Conservation (phyloP, 768 basidiomycete species). For the Crucibulum laeve region DNA sequence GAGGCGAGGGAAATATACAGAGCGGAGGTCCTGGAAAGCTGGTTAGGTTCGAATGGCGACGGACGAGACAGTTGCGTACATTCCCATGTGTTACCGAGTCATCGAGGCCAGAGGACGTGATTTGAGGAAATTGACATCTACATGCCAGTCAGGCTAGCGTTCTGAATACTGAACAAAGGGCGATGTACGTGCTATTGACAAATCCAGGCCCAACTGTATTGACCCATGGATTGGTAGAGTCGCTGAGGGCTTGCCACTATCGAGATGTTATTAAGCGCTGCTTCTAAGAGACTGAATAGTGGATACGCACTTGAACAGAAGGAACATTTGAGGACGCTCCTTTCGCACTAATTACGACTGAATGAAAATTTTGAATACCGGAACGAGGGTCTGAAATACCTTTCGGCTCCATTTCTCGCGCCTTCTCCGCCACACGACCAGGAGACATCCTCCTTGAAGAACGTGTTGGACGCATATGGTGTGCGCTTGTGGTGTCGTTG, state of each 20-base stretch:
- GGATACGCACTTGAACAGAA: constrained; percentile 26
- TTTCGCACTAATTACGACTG: constrained; percentile 11
- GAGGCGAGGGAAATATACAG: constrained; percentile 38
- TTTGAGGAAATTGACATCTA: constrained; percentile 49
- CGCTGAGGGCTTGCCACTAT: constrained; percentile 38
- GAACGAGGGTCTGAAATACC: constrained; percentile 13
- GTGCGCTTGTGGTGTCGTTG: constrained; percentile 53
- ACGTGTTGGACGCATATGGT: constrained; percentile 45
- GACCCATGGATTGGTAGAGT: constrained; percentile 38
- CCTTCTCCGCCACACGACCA: constrained; percentile 42
- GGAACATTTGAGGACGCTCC: constrained; percentile 21
- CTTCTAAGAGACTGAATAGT: no score
- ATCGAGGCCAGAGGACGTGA: constrained; percentile 37
- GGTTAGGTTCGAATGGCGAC: background rate
- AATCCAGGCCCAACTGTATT: constrained; percentile 39
- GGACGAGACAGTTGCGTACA: constrained; percentile 16
- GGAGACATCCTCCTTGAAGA: constrained; percentile 40
- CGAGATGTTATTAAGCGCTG: no score
- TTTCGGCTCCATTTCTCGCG: constrained; percentile 26
- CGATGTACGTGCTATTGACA: constrained; percentile 32
- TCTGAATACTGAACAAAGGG: background rate
- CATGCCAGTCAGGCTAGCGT: background rate
- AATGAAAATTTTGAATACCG: background rate
- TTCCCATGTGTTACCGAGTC: constrained; percentile 41
- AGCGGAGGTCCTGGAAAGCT: constrained; percentile 33